phyloP scores from a whole-genome alignment of 2,329 filamentous ascomycete genomes.

The Botrytis medusae region DNA sequence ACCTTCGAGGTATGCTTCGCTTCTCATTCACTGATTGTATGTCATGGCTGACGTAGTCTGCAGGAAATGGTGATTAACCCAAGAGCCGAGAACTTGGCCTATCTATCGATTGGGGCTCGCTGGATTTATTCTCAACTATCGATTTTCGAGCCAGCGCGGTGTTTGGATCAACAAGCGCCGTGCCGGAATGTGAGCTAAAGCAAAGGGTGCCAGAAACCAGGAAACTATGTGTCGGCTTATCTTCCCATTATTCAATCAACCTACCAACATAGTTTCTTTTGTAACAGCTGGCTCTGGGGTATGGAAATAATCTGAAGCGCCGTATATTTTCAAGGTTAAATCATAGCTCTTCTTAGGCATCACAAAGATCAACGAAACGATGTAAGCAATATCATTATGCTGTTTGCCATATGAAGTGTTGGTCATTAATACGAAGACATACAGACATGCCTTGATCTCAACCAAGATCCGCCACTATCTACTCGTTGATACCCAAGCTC shows the following conservation, averaged over 20 bases:
- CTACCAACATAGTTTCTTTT: background rate
- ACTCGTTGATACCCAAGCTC: background rate
- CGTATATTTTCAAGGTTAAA: background rate
- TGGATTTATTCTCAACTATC: background rate
- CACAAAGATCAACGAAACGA: no score
- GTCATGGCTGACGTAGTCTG: background rate
- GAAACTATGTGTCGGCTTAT: background rate
- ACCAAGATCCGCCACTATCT: background rate
- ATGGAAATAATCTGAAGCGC: background rate
- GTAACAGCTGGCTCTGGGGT: background rate
- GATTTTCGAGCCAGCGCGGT: background rate
- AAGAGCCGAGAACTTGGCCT: background rate
- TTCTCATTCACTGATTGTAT: background rate
- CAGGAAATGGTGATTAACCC: background rate
- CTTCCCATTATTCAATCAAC: background rate
- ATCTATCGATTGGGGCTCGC: background rate
- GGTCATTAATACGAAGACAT: background rate
- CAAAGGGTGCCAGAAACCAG: background rate
- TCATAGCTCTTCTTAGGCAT: no score
- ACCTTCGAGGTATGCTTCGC: conserved; percentile 46
- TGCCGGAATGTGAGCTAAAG: background rate
- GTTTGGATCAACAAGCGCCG: background rate
- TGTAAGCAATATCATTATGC: no score
- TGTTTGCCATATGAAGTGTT: background rate
- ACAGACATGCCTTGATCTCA: background rate